Evolutionary conservation across 1,284 basidiomycete genomes (phyloP), one percentile per base, ranked within the genome.

Genomic region (Bjerkandera adusta): DNA sequence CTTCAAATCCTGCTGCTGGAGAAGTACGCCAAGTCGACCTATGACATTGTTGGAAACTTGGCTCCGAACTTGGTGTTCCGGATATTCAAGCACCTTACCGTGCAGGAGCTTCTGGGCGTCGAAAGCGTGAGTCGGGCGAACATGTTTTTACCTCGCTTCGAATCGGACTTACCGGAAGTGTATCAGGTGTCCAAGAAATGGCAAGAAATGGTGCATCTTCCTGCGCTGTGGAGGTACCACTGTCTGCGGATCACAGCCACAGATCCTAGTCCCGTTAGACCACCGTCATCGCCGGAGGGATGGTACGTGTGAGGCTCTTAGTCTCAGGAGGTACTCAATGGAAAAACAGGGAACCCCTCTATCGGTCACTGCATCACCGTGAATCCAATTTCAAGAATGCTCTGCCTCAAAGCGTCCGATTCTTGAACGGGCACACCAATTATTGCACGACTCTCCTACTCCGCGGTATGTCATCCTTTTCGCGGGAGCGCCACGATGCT

Each of bases 361-460:
- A 92, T 62, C 81, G 84, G 35, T 83, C 83, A 3, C 74, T 96
- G 5, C 89, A 92, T 60, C 84, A 89, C 62, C 83, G 92, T 29
- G 92, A 96, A 67, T 79, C 81, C 36, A 95, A 96, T 67, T 92
- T 94, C 77, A 70, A 71, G 34, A 69, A 85, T 56, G 88, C 76
- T 1, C 70, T 91, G 1, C 87, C 91, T 0, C 91, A 94, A 65
- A 77, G 71, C 12, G 73, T 95, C 33, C 71, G 83, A 10, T 84
- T 92, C 71, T 72, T 95, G 41, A 77, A 80, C 35, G 92, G 91
- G 0, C 92, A 96, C 58, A 90, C 85, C 5, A 89, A 85, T 61
- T 95, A 93, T 62, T 91, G 90, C 54, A 96, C 92, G 0, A 89
- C 88, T 0, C 70, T 96, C 30, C 74, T 92, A 25, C 68, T 95